These are phyloP conservation scores for Aurantiochytrium sp. DNA, from an alignment of 108 stramenopile genomes.

Conservation along the genomic window DNA sequence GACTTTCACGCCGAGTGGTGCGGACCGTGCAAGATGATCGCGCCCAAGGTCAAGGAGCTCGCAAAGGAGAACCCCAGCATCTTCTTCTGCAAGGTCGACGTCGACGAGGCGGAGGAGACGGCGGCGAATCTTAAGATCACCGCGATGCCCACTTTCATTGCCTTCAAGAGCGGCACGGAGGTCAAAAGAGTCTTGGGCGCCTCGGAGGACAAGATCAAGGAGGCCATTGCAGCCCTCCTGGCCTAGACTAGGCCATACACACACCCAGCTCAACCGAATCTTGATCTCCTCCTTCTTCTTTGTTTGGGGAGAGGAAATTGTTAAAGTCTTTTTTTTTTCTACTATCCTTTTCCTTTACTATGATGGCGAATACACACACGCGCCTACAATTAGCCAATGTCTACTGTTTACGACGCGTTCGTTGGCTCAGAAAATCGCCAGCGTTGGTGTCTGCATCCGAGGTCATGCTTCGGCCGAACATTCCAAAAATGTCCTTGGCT, in stretches of 20 bases:
- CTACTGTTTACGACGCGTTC: neutral
- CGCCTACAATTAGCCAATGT: neutral
- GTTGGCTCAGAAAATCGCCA: neutral
- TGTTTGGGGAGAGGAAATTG: neutral
- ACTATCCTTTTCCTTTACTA: too few relatives aligned
- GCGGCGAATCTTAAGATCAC: neutral
- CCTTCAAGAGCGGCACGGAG: neutral
- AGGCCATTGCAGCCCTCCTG: neutral
- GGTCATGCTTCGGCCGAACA: conserved; percentile 23
- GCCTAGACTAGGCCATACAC: too few relatives aligned
- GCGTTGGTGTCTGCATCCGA: neutral
- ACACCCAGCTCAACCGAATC: too few relatives aligned
- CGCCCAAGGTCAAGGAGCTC: conserved; percentile 34
- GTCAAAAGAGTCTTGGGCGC: neutral
- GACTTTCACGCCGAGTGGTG: conserved; percentile 43
- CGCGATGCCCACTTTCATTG: conserved; percentile 3
- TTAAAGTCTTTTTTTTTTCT: too few relatives aligned
- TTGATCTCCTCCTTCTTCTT: neutral
- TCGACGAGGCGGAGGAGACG: conserved; percentile 19
- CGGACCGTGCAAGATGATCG: conserved; percentile 44
- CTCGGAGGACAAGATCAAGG: neutral
- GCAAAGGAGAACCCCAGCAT: conserved; percentile 37
- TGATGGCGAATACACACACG: neutral
- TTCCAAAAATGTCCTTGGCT: conserved; percentile 12
- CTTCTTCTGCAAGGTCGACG: conserved; percentile 40